Base-by-base conservation (phyloP, 371 early-diverging fungal species). In the Mucor saturninus region DNA sequence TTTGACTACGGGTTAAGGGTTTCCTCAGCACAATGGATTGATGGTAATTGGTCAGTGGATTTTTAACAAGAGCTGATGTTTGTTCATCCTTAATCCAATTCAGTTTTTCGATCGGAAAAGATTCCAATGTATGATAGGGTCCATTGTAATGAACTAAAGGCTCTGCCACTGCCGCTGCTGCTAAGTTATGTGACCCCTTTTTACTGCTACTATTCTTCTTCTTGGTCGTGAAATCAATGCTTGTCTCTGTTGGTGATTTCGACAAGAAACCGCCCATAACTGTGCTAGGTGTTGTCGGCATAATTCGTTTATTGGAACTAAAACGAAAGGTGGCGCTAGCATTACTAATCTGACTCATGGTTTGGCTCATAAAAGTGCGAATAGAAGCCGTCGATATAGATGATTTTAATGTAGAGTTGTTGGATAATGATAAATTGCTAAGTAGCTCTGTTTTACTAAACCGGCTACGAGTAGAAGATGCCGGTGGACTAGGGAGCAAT, bases 131-230 rank as follows among this genome's bases (percentile, higher is more conserved):
- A 37, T 71, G 68, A 49, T 30, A 58, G 0, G 72, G 67, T 2
- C 75, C 75, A 42, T 75, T 75, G 54, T 75, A 75, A 48, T 75
- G 72, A 9, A 75, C 72, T 1, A 65, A 54, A 10, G 75, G 71
- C 26, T 68, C 68, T 2, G 31, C 30, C 1, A 46, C 40, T 30
- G 75, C 69, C 26, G 65, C 68, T 2, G 31, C 30, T 1, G 54
- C 40, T 30, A 28, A 31, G 40, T 50, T 26, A 37, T 55, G 30
- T 13, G 9, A 4, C 2, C 21, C 48, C 48, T 65, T 59, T 39
- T 50, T 59, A 13, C 31, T 32, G 8, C 26, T 21, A 21, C 21
- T 21, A 21, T 21, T 21, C 21, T 21, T 28, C 30, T 10, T 51
- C 35, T 28, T 50, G 31, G 40, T 48, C 26, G n/a, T 2, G 10